phyloP scores from a whole-genome alignment of 2,329 filamentous ascomycete genomes.

The Lasiodiplodia citricola region DNA sequence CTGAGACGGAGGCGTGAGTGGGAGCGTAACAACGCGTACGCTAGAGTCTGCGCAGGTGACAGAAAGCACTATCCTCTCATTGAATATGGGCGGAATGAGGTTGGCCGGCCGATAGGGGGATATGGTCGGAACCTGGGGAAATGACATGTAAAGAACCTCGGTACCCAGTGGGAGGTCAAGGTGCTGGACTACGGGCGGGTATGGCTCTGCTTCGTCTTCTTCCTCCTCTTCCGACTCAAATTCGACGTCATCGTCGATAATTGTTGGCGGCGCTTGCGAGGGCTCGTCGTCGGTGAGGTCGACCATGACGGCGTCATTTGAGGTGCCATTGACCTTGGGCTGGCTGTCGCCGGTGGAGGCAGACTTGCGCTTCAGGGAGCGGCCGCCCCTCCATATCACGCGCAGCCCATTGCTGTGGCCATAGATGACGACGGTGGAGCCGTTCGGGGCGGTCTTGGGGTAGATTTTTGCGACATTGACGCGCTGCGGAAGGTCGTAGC shows the following conservation, averaged over 20 bases:
- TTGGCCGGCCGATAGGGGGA: conserved; percentile 39
- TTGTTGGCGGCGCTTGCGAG: conserved; percentile 30
- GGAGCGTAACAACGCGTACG: conserved; percentile 60
- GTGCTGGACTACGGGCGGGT: conserved; percentile 58
- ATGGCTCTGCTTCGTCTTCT: conserved; percentile 62
- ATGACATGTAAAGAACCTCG: conserved; percentile 59
- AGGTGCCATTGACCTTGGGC: conserved; percentile 48
- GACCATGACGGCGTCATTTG: conserved; percentile 57
- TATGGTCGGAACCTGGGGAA: conserved; percentile 48
- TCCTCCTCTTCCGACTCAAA: conserved; percentile 64
- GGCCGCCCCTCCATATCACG: conserved; percentile 66
- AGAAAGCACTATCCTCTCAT: conserved; percentile 58
- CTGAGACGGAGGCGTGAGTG: conserved; percentile 58
- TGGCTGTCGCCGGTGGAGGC: conserved; percentile 36
- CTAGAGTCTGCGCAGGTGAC: conserved; percentile 63
- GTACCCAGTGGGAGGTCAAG: conserved; percentile 61
- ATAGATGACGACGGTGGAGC: conserved; percentile 66
- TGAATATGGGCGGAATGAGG: conserved; percentile 54
- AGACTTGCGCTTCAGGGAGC: conserved; percentile 46
- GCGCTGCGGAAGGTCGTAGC: conserved; percentile 66
- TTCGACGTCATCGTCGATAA: conserved; percentile 38
- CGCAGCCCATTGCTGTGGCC: conserved; percentile 64
- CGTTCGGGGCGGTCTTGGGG: conserved; percentile 63
- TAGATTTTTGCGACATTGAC: conserved; percentile 63
- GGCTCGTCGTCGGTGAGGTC: conserved; percentile 60